A percentile compares a stretch with the other conserved stretches of the same genome.
Evolutionary conservation across 768 basidiomycete species (phyloP).

Genomic region (Megacollybia marginata): DNA sequence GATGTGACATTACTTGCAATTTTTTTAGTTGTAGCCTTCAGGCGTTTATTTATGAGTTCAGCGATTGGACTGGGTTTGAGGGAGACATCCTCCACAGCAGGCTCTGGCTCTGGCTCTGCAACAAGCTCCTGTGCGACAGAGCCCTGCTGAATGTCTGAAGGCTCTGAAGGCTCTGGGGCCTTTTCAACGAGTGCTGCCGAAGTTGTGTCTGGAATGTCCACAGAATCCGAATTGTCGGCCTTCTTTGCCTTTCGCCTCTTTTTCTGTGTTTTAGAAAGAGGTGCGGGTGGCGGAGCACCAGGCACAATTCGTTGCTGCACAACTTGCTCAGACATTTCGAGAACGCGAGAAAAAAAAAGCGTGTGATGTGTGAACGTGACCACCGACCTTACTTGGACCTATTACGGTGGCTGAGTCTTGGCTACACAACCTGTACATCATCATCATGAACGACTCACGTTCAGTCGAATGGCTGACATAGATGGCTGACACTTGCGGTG

Average conservation of each 20-base stretch:
- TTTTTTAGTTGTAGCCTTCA: slow-evolving; percentile 76
- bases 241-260: slow-evolving; percentile 57
- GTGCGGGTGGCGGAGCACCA: slow-evolving; percentile 62
- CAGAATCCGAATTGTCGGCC: slow-evolving; percentile 34
- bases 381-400: too few relatives aligned
- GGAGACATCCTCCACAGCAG: slow-evolving; percentile 36
- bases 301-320: slow-evolving; percentile 53
- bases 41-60: slow-evolving; percentile 72
- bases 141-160: slow-evolving; percentile 38
- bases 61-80: slow-evolving; percentile 62
- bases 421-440: too few relatives aligned
- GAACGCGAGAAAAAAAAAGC: neutral
- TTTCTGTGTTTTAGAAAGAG: slow-evolving; percentile 57
- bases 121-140: slow-evolving; percentile 38
- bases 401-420: too few relatives aligned
- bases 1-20: slow-evolving; percentile 44
- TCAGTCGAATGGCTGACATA: too few relatives aligned
- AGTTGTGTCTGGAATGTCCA: slow-evolving; percentile 38
- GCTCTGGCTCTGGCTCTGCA: slow-evolving; percentile 32
- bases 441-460: too few relatives aligned
- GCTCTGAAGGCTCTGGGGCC: slow-evolving; percentile 38
- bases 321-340: slow-evolving; percentile 18
- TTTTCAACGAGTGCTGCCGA: slow-evolving; percentile 42
- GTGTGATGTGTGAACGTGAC: neutral
- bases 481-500: too few relatives aligned